Evolutionary conservation across 371 early-diverging fungal species (phyloP).

Genomic region (Lichtheimia corymbifera): DNA sequence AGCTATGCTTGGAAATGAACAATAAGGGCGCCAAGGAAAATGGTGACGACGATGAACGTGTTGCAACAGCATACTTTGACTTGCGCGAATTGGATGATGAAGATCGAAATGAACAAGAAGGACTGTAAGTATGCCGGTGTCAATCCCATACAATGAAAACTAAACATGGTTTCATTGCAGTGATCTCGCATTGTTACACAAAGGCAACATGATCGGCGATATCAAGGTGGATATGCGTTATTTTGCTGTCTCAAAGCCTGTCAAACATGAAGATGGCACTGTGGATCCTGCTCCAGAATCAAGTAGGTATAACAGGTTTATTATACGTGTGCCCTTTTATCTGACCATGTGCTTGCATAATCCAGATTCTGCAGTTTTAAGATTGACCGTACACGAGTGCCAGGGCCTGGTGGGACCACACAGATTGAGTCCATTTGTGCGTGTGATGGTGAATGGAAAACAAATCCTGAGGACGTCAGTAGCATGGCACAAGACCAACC

Average conservation of each 20-base stretch:
- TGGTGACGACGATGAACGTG: slow-evolving; percentile 27
- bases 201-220: slow-evolving; percentile 52
- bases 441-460: slow-evolving; percentile 45
- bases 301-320: slow-evolving; percentile 32
- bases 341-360: neutral
- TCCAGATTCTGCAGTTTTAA: slow-evolving; percentile 53
- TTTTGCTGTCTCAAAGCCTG: slow-evolving; percentile 63
- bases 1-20: slow-evolving; percentile 44
- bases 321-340: neutral
- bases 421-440: slow-evolving; percentile 46
- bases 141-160: neutral
- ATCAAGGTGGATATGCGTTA: slow-evolving; percentile 59
- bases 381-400: slow-evolving; percentile 56
- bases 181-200: slow-evolving; percentile 37
- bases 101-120: slow-evolving; percentile 30
- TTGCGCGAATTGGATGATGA: slow-evolving; percentile 54
- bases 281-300: slow-evolving; percentile 58
- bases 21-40: slow-evolving; percentile 22
- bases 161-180: slow-evolving; percentile 14
- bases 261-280: slow-evolving; percentile 41
- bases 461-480: slow-evolving; percentile 43
- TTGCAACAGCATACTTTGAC: slow-evolving; percentile 52
- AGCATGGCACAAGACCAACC: slow-evolving; percentile 45
- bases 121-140: slow-evolving; percentile 17
- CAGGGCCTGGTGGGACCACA: slow-evolving; percentile 37